Base-by-base conservation (phyloP, 495 filamentous ascomycete species). In the Ramalina intermedia region DNA sequence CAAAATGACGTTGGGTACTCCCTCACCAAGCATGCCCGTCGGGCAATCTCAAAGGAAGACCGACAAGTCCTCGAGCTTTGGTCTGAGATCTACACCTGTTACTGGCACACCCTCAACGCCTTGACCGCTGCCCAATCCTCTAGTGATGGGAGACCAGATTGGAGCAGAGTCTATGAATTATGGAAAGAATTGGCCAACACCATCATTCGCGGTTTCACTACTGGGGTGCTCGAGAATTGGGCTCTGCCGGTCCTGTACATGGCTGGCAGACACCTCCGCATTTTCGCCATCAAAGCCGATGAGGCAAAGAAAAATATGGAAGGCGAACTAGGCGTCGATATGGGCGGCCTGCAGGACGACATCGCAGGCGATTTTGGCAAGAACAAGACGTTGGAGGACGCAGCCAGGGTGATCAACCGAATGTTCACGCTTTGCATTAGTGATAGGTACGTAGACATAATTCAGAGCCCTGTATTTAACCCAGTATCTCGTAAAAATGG, bases 251-350 rank as follows among this genome's bases (percentile, higher is more conserved):
- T 85, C 61, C 69, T 98, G 48, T 96, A 96, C 55, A 74, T 79
- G 11, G 78, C 79, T 6, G 87, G 84, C 35, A 90, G 84, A 61
- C 83, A 93, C 58, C 64, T 98, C 49, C 74, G 93, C 35, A 63
- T 78, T 12, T 94, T 94, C 62, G 91, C 91, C 29, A 86, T 93
- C 62, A 82, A 81, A 57, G 87, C 93, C 33, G 91, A 96, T 58
- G 72, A 74, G 43, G 74, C 78, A 55, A 62, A 69, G 14, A 58
- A 52, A 23, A 55, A 60, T 4, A 74, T 72, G 45, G 69, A 61
- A 11, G 66, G 58, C 1, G 71, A 71, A 17, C 65, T 60, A 37
- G 58, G 58, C 14, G 65, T 66, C 5, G 65, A 66, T 37, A 64
- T 61, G 24, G 61, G 61, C 7, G 74, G 69, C 12, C 75, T 88